These are phyloP conservation scores for Colletotrichum liaoningense DNA, from an alignment of 2,329 filamentous ascomycete species.

Conservation along the genomic window DNA sequence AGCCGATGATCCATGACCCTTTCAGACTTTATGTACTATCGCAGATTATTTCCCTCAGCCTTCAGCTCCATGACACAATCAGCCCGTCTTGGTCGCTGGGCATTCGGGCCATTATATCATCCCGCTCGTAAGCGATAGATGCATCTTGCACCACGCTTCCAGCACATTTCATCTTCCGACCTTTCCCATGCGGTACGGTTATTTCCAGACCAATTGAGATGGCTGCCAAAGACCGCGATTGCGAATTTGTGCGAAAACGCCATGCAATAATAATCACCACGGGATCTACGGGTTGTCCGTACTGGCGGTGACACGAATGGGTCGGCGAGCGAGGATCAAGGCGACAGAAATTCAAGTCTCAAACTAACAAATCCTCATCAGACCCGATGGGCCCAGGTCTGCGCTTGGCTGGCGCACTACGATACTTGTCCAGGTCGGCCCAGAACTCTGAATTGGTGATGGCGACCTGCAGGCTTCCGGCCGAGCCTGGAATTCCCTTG, in stretches of 20 bases:
- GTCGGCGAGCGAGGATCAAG: conserved; percentile 27
- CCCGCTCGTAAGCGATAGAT: background rate
- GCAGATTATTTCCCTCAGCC: conserved; percentile 26
- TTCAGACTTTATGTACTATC: conserved; percentile 22
- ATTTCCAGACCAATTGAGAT: background rate
- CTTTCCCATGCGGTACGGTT: background rate
- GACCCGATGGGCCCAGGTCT: conserved; percentile 4
- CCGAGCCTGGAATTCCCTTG: conserved; percentile 29
- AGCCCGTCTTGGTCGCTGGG: background rate
- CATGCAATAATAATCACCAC: background rate
- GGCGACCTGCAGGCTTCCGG: conserved; percentile 10
- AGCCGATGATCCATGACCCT: conserved; percentile 33
- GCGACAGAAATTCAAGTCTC: conserved; percentile 9
- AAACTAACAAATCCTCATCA: conserved; percentile 15
- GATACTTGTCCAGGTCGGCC: conserved; percentile 24
- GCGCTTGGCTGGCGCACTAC: conserved; percentile 25
- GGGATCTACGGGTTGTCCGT: conserved; percentile 11
- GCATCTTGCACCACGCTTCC: background rate
- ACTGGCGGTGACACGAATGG: background rate
- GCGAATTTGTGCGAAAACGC: conserved; percentile 4
- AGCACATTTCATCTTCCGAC: background rate
- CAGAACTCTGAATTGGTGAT: conserved; percentile 33
- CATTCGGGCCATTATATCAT: background rate
- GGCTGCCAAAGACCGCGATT: background rate
- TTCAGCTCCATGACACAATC: conserved; percentile 2